Percentiles rank a stretch among this genome's conserved stretches.
Evolutionary conservation across 345 rosid genomes (phyloP).

Genomic region (Salix exigua): DNA sequence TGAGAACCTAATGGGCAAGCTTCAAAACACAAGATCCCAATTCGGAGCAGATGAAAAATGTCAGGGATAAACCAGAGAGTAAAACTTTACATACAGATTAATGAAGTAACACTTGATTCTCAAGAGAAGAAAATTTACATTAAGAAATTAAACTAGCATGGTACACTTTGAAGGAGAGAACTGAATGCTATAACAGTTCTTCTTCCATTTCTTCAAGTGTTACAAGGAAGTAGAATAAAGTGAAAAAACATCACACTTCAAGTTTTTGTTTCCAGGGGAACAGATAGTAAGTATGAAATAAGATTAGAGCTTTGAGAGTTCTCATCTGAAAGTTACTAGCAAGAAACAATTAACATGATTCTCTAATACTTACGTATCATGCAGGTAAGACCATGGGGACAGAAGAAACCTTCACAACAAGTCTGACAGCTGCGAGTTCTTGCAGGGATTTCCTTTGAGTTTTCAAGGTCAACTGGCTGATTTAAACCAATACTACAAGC

Average conservation of each 20-base stretch:
- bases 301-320: not conserved
- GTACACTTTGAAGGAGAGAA: not conserved
- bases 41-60: not conserved
- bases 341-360: constrained; percentile 8
- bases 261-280: not conserved
- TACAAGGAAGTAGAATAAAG: not conserved
- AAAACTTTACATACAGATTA: not conserved
- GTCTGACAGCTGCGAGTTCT: constrained; percentile 59
- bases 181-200: not conserved
- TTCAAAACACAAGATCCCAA: constrained; percentile 25
- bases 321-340: not conserved
- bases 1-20: constrained; percentile 72
- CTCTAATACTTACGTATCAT: constrained; percentile 74
- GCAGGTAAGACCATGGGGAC: constrained; percentile 88
- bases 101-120: not conserved
- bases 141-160: not conserved
- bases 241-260: not conserved
- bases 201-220: not conserved
- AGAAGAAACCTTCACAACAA: constrained; percentile 92
- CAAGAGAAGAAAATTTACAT: not conserved
- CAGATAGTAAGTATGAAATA: not conserved
- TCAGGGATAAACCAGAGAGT: not conserved
- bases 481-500: constrained; percentile 54
- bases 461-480: constrained; percentile 46
- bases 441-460: constrained; percentile 53